Evolutionary conservation across 2,329 filamentous ascomycete genomes (phyloP).

Genomic region (Escovopsis sp.): DNA sequence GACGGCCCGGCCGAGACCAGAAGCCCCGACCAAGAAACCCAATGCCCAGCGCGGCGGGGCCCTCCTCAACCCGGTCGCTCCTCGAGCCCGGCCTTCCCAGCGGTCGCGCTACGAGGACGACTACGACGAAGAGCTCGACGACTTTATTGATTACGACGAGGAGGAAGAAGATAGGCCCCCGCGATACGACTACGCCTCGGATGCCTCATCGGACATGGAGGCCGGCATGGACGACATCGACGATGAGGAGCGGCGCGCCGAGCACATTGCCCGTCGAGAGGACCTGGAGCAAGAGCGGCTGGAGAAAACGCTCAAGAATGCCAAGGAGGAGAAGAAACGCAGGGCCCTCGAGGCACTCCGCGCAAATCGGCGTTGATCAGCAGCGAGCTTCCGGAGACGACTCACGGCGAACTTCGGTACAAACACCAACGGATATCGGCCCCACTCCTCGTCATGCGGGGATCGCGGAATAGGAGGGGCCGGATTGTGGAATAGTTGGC

Average conservation of each 20-base stretch:
- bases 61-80: slow-evolving; percentile 20
- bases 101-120: slow-evolving; percentile 37
- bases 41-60: slow-evolving; percentile 25
- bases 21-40: slow-evolving; percentile 18
- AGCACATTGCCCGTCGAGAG: slow-evolving; percentile 48
- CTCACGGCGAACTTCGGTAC: not conserved
- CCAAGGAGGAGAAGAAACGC: slow-evolving; percentile 43
- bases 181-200: slow-evolving; percentile 43
- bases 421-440: not conserved
- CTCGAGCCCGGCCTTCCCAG: slow-evolving; percentile 16
- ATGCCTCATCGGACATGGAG: slow-evolving; percentile 64
- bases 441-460: too few relatives aligned
- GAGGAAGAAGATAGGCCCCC: slow-evolving; percentile 30
- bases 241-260: slow-evolving; percentile 50
- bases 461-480: too few relatives aligned
- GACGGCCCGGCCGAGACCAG: slow-evolving; percentile 44
- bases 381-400: not conserved
- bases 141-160: slow-evolving; percentile 48
- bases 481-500: too few relatives aligned
- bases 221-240: slow-evolving; percentile 62
- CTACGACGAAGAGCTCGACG: slow-evolving; percentile 48
- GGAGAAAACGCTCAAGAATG: slow-evolving; percentile 44
- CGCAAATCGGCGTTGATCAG: slow-evolving; percentile 11
- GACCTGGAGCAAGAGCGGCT: slow-evolving; percentile 50
- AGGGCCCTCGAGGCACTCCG: slow-evolving; percentile 24